Conservation (phyloP, 805 yeast species). For the Starmerella gropengiesseri region DNA sequence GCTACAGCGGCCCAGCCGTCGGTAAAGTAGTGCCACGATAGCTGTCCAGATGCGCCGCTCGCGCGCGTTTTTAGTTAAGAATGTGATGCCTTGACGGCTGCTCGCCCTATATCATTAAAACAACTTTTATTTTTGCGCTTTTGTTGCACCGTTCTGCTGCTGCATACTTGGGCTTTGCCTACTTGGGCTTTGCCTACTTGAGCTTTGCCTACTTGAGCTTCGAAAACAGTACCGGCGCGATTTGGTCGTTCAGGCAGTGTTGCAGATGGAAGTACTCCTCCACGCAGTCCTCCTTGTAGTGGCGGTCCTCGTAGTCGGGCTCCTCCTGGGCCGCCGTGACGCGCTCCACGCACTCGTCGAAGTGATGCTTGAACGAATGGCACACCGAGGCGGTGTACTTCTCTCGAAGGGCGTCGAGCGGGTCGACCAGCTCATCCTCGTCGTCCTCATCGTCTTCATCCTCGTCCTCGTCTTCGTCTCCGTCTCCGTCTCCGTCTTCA, state of each 20-base stretch:
- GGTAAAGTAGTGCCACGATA: no score
- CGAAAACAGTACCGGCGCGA: conserved; percentile 79
- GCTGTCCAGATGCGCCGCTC: no score
- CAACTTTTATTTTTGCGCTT: background rate
- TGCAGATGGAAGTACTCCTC: conserved; percentile 97
- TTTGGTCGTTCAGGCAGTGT: conserved; percentile 85
- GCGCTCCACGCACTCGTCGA: conserved; percentile 89
- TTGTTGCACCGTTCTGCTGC: no score
- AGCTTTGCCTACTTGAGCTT: conserved; percentile 54
- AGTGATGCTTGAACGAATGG: conserved; percentile 71
- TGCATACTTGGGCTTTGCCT: no score
- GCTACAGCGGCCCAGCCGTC: no score
- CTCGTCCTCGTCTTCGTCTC: conserved; percentile 41
- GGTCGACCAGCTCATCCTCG: conserved; percentile 60
- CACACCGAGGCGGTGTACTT: conserved; percentile 45
- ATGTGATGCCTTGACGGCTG: background rate
- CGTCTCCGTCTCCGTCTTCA: conserved; percentile 21
- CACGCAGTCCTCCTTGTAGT: conserved; percentile 91
- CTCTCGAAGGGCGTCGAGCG: conserved; percentile 49
- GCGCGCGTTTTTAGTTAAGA: no score
- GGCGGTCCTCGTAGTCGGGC: conserved; percentile 66
- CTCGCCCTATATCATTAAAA: background rate
- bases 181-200: no score
- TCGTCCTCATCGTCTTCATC: conserved; percentile 55
- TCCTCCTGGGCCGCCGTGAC: conserved; percentile 81